Evolutionary conservation across 2,329 filamentous ascomycete genomes (phyloP).

Genomic region (Pseudogymnoascus sp.): DNA sequence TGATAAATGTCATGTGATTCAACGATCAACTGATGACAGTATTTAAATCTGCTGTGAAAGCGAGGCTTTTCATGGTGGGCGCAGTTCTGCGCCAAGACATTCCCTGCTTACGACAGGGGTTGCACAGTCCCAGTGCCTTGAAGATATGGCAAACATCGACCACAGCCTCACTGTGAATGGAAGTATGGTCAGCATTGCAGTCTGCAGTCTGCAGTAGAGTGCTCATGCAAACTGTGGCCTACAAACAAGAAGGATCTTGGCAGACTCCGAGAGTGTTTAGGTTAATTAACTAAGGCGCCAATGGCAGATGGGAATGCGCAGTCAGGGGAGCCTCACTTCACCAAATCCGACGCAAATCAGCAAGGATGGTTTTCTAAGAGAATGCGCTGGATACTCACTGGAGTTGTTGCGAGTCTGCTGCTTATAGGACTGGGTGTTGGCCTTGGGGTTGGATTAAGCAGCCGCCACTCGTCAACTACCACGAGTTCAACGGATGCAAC

Average conservation of each 20-base stretch:
- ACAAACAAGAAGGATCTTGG: not conserved
- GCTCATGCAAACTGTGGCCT: not conserved
- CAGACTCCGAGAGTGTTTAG: not conserved
- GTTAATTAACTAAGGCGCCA: not conserved
- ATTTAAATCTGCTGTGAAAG: not conserved
- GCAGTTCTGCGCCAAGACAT: not conserved
- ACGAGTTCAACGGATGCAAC: not conserved
- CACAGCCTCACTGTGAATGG: not conserved
- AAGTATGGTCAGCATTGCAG: not conserved
- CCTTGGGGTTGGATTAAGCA: slow-evolving; percentile 1
- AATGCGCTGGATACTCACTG: not conserved
- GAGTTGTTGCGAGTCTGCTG: not conserved
- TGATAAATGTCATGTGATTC: not conserved
- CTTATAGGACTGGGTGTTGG: not conserved
- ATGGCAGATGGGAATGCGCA: not conserved
- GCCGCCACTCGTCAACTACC: not conserved
- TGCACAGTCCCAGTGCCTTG: not conserved
- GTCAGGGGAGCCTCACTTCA: not conserved
- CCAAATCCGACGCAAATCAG: not conserved
- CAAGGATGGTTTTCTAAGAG: not conserved
- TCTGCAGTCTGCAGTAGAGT: not conserved
- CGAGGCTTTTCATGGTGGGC: not conserved
- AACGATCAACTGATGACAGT: not conserved
- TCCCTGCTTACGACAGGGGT: not conserved
- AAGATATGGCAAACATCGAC: not conserved